Evolutionary conservation across 345 rosid species (phyloP).

Genomic region (Linum tenue): DNA sequence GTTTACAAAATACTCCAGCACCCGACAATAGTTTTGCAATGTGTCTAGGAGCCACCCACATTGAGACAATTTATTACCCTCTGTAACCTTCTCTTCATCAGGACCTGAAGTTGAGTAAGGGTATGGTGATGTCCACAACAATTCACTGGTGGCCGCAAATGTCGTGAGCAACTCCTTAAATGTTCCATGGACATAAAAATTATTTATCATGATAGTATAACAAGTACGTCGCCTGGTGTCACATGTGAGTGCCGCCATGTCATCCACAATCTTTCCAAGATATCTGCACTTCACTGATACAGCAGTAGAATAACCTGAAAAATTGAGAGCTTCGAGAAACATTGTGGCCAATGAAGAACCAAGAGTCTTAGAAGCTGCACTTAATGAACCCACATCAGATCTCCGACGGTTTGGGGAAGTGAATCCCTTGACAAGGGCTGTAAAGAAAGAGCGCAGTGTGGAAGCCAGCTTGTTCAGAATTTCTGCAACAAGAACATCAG

Average conservation of each 20-base stretch:
- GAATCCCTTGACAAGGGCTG: constrained; percentile 83
- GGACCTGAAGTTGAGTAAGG: constrained; percentile 36
- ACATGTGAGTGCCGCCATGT: constrained; percentile 62
- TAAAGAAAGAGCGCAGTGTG: constrained; percentile 64
- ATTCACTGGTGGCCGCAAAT: constrained; percentile 90
- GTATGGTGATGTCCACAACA: constrained; percentile 69
- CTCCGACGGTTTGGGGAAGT: constrained; percentile 87
- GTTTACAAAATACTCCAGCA: constrained; percentile 80
- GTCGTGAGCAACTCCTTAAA: constrained; percentile 84
- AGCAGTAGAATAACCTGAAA: constrained; percentile 57
- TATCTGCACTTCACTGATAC: constrained; percentile 86
- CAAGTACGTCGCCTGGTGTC: constrained; percentile 78
- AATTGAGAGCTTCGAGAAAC: constrained; percentile 75
- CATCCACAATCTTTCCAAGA: constrained; percentile 90
- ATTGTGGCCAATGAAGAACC: constrained; percentile 75
- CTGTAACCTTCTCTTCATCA: constrained; percentile 64
- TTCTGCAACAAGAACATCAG: constrained; percentile 59
- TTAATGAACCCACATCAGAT: constrained; percentile 61
- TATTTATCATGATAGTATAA: constrained; percentile 77
- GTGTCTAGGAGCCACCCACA: constrained; percentile 74
- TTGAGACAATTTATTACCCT: constrained; percentile 55
- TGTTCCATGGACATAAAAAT: constrained; percentile 86
- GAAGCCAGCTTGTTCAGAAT: constrained; percentile 62
- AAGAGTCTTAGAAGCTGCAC: constrained; percentile 76
- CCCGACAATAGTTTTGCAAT: constrained; percentile 66